phyloP scores from a whole-genome alignment of 805 yeast species.

The Pichia exigua region DNA sequence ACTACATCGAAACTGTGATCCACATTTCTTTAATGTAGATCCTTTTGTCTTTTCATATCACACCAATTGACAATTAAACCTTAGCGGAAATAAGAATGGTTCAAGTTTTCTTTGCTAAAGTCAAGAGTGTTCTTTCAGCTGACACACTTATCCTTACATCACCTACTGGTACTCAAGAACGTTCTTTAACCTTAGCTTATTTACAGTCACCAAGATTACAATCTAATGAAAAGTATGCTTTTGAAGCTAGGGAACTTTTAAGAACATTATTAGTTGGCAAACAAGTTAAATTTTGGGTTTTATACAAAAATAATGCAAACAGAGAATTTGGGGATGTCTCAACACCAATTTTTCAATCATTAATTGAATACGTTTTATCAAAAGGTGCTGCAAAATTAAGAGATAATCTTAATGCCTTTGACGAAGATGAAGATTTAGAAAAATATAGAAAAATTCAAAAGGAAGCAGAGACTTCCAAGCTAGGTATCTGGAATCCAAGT shows the following conservation, averaged over 20 bases:
- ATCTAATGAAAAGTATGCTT: constrained; percentile 40
- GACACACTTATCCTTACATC: constrained; percentile 62
- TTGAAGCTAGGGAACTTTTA: constrained; percentile 53
- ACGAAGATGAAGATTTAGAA: constrained; percentile 34
- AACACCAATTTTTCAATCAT: constrained; percentile 54
- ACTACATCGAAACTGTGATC: neutral
- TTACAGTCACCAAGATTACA: constrained; percentile 49
- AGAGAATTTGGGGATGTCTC: constrained; percentile 68
- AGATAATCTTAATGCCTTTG: constrained; percentile 35
- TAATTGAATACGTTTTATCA: constrained; percentile 46
- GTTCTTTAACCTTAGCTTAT: constrained; percentile 56
- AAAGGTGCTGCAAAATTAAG: constrained; percentile 59
- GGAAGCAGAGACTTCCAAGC: constrained; percentile 41
- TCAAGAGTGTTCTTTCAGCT: constrained; percentile 61
- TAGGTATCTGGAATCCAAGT: constrained; percentile 49
- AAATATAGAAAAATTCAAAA: constrained; percentile 35
- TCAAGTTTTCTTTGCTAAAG: constrained; percentile 44
- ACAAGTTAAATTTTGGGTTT: constrained; percentile 48
- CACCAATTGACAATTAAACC: neutral
- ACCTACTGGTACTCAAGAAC: constrained; percentile 44
- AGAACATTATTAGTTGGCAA: constrained; percentile 60
- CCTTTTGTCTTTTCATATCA: neutral
- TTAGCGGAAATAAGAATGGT: constrained; percentile 18
- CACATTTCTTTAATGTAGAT: neutral
- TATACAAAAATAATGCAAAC: constrained; percentile 44